These are phyloP conservation scores for Rachicladosporium sp. DNA, from an alignment of 2,329 filamentous ascomycete genomes.

Conservation along the genomic window DNA sequence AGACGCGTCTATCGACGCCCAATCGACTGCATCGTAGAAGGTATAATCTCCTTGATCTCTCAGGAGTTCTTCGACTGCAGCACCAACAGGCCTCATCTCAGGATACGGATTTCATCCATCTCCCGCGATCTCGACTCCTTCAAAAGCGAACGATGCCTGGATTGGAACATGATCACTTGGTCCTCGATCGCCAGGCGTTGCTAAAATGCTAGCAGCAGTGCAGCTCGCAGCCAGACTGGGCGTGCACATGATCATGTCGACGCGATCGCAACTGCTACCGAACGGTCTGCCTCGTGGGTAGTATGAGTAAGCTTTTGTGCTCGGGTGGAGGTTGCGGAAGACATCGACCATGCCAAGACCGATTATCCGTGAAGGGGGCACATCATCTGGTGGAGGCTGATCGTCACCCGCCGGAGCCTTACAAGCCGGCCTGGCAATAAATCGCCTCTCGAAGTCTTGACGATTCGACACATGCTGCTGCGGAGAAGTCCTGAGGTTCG, in stretches of 20 bases:
- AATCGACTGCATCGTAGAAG: too few relatives aligned
- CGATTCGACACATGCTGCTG: conserved; percentile 39
- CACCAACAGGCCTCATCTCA: too few relatives aligned
- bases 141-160: conserved; percentile 23
- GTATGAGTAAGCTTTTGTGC: conserved; percentile 38
- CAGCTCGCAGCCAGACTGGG: conserved; percentile 26
- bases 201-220: conserved; percentile 28
- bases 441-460: conserved; percentile 37
- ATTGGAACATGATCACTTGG: conserved; percentile 44
- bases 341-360: conserved; percentile 32
- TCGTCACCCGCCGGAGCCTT: not conserved
- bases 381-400: too few relatives aligned
- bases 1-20: too few relatives aligned
- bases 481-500: conserved; percentile 33
- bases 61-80: too few relatives aligned
- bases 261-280: conserved; percentile 41
- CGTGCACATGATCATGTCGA: conserved; percentile 40
- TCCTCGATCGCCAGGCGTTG: conserved; percentile 33
- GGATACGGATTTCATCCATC: too few relatives aligned
- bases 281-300: conserved; percentile 32
- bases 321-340: conserved; percentile 34
- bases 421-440: conserved; percentile 25
- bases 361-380: too few relatives aligned
- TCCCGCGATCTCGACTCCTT: too few relatives aligned
- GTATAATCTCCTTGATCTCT: too few relatives aligned